Conservation (phyloP, 257 asterid species). For the Scutellaria galericulata region DNA sequence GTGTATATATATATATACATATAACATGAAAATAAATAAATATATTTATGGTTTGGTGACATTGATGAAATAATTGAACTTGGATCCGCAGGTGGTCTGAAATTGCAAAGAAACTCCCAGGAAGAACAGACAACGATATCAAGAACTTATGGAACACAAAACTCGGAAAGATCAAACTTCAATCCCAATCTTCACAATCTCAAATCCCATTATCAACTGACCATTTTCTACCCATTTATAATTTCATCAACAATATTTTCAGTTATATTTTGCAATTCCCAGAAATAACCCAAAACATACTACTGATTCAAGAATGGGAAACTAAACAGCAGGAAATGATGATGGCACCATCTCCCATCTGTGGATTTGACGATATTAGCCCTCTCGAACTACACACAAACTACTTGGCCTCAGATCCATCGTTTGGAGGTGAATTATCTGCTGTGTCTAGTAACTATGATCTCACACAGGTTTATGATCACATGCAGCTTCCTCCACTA, state of each 20-base stretch:
- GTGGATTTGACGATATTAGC: neutral
- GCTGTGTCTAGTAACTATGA: no score
- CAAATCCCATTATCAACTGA: no score
- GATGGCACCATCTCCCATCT: neutral
- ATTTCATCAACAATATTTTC: no score
- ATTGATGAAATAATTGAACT: neutral
- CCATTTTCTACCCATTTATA: no score
- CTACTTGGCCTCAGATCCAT: no score
- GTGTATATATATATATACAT: no score
- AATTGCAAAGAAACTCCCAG: constrained; percentile 1
- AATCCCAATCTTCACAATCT: neutral
- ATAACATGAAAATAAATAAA: no score
- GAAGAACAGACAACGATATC: neutral
- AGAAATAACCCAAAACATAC: neutral
- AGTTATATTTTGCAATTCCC: no score
- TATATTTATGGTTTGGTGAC: no score
- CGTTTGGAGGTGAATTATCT: no score
- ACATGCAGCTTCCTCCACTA: constrained; percentile 2
- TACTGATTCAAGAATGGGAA: neutral
- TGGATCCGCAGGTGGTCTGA: neutral
- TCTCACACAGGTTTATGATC: neutral
- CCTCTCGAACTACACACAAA: no score
- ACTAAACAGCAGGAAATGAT: no score
- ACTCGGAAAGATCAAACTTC: neutral
- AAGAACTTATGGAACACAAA: constrained; percentile 17